Conservation (phyloP, 2,329 filamentous ascomycete genomes). For the Ophiostoma novo-ulmi region DNA sequence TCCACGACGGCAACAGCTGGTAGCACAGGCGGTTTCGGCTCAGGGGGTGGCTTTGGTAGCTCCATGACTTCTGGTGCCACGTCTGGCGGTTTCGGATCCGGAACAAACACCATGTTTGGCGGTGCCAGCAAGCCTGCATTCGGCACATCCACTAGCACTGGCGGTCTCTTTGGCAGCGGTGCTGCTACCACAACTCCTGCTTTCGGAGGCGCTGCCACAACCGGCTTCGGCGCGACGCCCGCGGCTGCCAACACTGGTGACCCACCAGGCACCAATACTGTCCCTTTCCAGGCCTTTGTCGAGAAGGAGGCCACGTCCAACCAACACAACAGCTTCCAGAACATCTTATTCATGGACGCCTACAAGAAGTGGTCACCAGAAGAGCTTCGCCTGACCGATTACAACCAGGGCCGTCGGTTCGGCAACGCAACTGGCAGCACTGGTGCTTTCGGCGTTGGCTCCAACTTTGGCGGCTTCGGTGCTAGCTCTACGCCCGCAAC, state of each 20-base stretch:
- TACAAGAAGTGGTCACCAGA: conserved; percentile 91
- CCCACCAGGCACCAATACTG: conserved; percentile 62
- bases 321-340: conserved; percentile 64
- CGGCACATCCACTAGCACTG: conserved; percentile 31
- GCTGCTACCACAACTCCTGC: conserved; percentile 35
- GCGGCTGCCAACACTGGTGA: conserved; percentile 51
- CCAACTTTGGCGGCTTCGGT: conserved; percentile 49
- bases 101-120: conserved; percentile 48
- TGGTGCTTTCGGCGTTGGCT: conserved; percentile 70
- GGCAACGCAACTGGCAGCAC: conserved; percentile 69
- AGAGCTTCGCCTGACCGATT: conserved; percentile 77
- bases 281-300: conserved; percentile 61
- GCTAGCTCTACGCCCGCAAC: conserved; percentile 38
- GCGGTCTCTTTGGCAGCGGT: conserved; percentile 46
- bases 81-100: conserved; percentile 39
- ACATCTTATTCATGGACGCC: conserved; percentile 69
- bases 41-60: conserved; percentile 41
- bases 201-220: conserved; percentile 36
- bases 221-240: conserved; percentile 35
- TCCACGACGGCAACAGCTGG: conserved; percentile 38
- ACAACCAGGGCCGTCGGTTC: conserved; percentile 75
- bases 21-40: conserved; percentile 35
- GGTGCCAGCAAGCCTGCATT: conserved; percentile 41
- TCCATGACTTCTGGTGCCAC: conserved; percentile 30
- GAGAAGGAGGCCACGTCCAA: conserved; percentile 65